Evolutionary conservation across 208 protist species (phyloP).

Genomic region (Crithidia bombi): DNA sequence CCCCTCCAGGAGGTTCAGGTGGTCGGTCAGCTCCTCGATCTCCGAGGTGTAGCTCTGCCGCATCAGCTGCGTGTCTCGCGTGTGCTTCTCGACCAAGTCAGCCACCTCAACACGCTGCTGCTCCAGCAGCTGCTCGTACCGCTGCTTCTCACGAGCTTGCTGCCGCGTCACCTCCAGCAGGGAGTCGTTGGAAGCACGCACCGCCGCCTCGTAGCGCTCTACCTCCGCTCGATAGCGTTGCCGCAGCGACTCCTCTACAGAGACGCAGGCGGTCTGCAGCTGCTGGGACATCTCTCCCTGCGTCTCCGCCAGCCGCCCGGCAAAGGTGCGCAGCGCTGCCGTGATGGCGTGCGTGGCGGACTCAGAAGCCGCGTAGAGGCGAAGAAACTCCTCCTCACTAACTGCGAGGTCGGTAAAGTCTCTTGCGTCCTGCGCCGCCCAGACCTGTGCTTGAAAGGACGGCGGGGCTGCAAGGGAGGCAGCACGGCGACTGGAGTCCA

Average conservation of each 20-base stretch:
- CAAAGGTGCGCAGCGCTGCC: background rate
- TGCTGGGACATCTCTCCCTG: conserved; percentile 23
- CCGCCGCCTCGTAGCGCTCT: conserved; percentile 14
- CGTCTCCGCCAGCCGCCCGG: background rate
- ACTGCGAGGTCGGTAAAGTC: conserved; percentile 25
- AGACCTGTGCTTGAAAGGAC: conserved; percentile 15
- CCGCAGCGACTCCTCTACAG: conserved; percentile 21
- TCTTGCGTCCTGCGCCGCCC: conserved; percentile 18
- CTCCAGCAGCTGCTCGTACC: conserved; percentile 10
- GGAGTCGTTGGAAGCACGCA: conserved; percentile 10
- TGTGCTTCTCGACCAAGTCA: conserved; percentile 6
- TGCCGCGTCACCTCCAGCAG: conserved; percentile 3
- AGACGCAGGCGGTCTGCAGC: conserved; percentile 11
- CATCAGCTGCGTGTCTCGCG: conserved; percentile 17
- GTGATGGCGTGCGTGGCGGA: background rate
- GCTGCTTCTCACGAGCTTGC: background rate
- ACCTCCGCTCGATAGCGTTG: conserved; percentile 9
- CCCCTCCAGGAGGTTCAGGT: conserved; percentile 21
- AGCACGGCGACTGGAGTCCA: background rate
- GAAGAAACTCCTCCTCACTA: background rate
- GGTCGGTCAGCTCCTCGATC: conserved; percentile 16
- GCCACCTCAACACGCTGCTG: conserved; percentile 6
- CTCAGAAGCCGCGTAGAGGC: conserved; percentile 14
- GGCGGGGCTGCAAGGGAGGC: background rate
- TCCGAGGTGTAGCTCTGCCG: conserved; percentile 21